phyloP scores from a whole-genome alignment of 108 stramenopile species.

The Nannochloropsis oceanica region DNA sequence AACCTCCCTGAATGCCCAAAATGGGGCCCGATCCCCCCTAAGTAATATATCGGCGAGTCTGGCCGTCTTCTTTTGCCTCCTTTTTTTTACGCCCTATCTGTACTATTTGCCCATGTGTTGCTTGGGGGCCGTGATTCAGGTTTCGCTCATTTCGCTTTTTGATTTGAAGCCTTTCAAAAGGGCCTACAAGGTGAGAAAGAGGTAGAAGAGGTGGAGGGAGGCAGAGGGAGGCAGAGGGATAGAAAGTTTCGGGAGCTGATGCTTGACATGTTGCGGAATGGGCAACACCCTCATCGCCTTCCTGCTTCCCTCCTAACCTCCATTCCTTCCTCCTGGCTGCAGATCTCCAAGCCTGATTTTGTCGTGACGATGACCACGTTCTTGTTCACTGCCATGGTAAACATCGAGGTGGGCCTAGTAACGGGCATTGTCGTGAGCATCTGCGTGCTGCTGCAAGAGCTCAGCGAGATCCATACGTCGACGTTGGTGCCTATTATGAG shows the following conservation, averaged over 20 bases:
- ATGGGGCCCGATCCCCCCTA: slow-evolving; percentile 2
- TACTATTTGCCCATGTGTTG: slow-evolving; percentile 11
- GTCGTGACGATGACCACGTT: neutral
- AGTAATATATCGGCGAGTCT: neutral
- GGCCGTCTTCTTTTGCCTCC: neutral
- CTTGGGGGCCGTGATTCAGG: slow-evolving; percentile 9
- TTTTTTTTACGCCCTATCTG: neutral
- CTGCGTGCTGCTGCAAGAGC: neutral
- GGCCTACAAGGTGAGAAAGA: neutral
- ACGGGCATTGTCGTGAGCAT: neutral
- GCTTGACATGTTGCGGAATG: neutral
- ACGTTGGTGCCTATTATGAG: neutral
- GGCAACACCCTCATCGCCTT: too few species aligned
- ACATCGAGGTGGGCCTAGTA: neutral
- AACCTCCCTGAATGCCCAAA: slow-evolving; percentile 1
- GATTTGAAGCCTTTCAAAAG: neutral
- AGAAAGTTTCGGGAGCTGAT: neutral
- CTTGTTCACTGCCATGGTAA: neutral
- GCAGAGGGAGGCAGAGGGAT: neutral
- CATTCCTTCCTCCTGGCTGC: neutral
- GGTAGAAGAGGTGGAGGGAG: neutral
- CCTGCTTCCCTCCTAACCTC: too few species aligned
- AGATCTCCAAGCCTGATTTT: neutral
- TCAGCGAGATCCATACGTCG: neutral
- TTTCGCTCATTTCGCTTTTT: slow-evolving; percentile 3